A percentile compares a stretch with the other conserved stretches of the same genome.
Evolutionary conservation across 1,284 basidiomycete genomes (phyloP).

Genomic region (Singerocomus inundabilis): DNA sequence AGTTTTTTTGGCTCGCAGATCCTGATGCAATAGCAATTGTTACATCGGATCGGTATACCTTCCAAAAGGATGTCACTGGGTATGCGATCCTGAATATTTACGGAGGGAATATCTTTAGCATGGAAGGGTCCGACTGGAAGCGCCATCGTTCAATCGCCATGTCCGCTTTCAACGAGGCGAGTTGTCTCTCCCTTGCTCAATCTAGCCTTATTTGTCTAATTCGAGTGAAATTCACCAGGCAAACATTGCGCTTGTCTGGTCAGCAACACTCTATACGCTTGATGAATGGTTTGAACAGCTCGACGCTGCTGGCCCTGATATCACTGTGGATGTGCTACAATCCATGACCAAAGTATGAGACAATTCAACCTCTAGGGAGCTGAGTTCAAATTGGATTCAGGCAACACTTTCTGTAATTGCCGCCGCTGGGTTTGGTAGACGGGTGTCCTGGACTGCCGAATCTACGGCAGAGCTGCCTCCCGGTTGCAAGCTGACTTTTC

Average conservation of each 20-base stretch:
- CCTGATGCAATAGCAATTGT: constrained; percentile 40
- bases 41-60: constrained; percentile 31
- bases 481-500: constrained; percentile 35
- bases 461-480: constrained; percentile 26
- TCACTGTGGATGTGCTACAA: constrained; percentile 32
- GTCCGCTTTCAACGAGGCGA: constrained; percentile 31
- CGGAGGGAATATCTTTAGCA: constrained; percentile 16
- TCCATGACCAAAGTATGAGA: constrained; percentile 30
- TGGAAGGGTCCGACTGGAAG: constrained; percentile 27
- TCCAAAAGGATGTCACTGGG: constrained; percentile 35
- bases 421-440: constrained; percentile 43
- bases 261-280: constrained; percentile 40
- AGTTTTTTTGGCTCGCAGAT: constrained; percentile 42
- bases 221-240: constrained; percentile 25
- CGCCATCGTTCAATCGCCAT: constrained; percentile 26
- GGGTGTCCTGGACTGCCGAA: constrained; percentile 35
- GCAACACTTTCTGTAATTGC: constrained; percentile 41
- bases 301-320: constrained; percentile 21
- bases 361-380: background rate
- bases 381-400: constrained; percentile 18
- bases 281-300: constrained; percentile 45
- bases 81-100: constrained; percentile 9
- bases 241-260: constrained; percentile 47
- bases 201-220: constrained; percentile 1
- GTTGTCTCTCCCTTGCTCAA: background rate